Base-by-base conservation (phyloP, 306 rosid genomes). In the Rosa rugosa region DNA sequence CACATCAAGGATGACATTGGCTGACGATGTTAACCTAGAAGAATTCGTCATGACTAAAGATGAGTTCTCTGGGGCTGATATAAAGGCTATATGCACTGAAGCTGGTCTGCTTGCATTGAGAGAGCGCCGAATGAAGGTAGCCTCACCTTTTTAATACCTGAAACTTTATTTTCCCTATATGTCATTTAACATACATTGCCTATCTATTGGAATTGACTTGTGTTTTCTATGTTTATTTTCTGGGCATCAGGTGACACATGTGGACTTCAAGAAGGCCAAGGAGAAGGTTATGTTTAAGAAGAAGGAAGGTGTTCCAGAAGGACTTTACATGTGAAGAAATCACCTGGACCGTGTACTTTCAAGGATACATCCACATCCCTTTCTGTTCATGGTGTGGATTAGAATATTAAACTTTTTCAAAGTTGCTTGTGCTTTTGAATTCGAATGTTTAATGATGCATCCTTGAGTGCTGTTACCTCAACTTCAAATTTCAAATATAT, bases 241-340 rank as follows among this genome's bases (percentile, higher is more conserved):
- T 69, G 76, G n/a, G 77, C 51, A 77, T 67, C 89, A 95, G 99
- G 99, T 95, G 40, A 95, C 96, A 0, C 99, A 95, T 84, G 47
- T 72, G 0, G 99, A 95, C 83, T 91, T 95, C 81, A 92, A 95
- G 91, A 95, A 95, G 92, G 98, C 99, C 9, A 95, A 95, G 86
- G 99, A 95, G 75, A 95, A 95, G 86, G 99, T 95, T 62, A 95
- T 95, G 99, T 95, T 92, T 75, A 95, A 92, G 94, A 95, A 95
- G 97, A 95, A 95, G 83, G 99, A 95, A 85, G 99, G 99, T 53
- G 98, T 92, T 73, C 99, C 99, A 12, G 99, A 95, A 86, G 99
- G 99, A 22, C 90, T 95, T 16, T 95, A 95, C 69, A 95, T 95
- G 99, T 95, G 92, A 95, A 70, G 68, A 69, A 71, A 72, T 77